Evolutionary conservation across 352 stramenopile genomes (phyloP).

Genomic region (Blastocystis sp.): DNA sequence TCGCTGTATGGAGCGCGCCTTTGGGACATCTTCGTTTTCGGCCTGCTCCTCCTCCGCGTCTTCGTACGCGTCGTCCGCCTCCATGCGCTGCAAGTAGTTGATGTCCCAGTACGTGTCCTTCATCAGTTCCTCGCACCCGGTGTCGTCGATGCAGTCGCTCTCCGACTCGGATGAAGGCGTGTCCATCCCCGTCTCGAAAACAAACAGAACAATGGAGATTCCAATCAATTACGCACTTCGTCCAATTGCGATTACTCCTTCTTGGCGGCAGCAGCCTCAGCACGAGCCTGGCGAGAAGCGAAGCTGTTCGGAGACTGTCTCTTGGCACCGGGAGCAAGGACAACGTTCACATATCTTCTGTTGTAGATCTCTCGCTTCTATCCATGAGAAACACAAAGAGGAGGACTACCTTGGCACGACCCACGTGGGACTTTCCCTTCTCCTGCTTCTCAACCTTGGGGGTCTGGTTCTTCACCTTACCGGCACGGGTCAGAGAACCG

Average conservation of each 20-base stretch:
- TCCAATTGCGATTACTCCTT: no score
- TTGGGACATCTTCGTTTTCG: neutral
- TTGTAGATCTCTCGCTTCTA: slow-evolving; percentile 99
- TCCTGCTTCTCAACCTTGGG: slow-evolving; percentile 98
- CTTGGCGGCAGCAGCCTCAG: slow-evolving; percentile 74
- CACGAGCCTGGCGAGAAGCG: slow-evolving; percentile 80
- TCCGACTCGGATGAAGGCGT: neutral
- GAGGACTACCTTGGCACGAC: slow-evolving; percentile 89
- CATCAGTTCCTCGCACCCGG: slow-evolving; percentile 45
- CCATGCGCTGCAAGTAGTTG: slow-evolving; percentile 46
- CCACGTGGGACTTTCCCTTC: slow-evolving; percentile 92
- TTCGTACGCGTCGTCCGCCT: neutral
- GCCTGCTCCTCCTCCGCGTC: neutral
- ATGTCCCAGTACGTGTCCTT: slow-evolving; percentile 61
- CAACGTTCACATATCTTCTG: slow-evolving; percentile 98
- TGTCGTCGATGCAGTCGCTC: slow-evolving; percentile 53
- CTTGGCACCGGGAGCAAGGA: slow-evolving; percentile 93
- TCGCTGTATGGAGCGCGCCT: neutral
- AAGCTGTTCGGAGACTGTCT: slow-evolving; percentile 96
- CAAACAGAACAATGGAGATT: neutral
- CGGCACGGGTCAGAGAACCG: slow-evolving; percentile 98
- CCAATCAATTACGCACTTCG: neutral
- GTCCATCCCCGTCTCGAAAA: neutral
- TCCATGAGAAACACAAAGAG: no score
- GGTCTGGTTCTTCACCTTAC: slow-evolving; percentile 99